Evolutionary conservation across 306 rosid species (phyloP).

Genomic region (Prosopis cineraria): DNA sequence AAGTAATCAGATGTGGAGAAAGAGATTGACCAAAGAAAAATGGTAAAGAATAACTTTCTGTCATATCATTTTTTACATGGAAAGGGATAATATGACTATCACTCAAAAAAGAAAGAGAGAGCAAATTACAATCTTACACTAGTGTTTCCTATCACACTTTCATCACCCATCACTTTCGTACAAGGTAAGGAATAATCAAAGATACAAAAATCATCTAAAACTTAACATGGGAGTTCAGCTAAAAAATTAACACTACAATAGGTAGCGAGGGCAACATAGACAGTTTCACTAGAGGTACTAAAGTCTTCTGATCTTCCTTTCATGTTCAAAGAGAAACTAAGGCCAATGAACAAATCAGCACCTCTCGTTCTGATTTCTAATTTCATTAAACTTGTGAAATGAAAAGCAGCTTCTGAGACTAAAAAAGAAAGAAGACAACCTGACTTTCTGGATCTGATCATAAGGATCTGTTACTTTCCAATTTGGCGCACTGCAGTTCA

Average conservation of each 20-base stretch:
- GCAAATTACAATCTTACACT: neutral
- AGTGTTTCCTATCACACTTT: neutral
- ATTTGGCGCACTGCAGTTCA: slow-evolving; percentile 13
- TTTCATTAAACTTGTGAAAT: slow-evolving; percentile 24
- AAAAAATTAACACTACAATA: too few species aligned
- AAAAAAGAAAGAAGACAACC: slow-evolving; percentile 9
- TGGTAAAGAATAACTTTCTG: neutral
- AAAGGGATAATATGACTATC: neutral
- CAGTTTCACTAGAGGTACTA: neutral
- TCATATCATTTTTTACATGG: neutral
- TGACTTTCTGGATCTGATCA: slow-evolving; percentile 38
- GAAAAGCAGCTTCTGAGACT: slow-evolving; percentile 18
- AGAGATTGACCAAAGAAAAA: neutral
- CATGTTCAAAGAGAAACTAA: slow-evolving; percentile 19
- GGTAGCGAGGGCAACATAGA: neutral
- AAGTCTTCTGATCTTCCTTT: neutral
- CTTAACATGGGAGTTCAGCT: too few species aligned
- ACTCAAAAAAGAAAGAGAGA: neutral
- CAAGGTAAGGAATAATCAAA: neutral
- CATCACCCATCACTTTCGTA: neutral
- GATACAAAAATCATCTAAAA: neutral
- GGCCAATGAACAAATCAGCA: slow-evolving; percentile 28
- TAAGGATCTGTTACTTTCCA: slow-evolving; percentile 35
- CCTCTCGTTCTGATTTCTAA: slow-evolving; percentile 29
- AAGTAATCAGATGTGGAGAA: neutral